A percentile compares a stretch with the other conserved stretches of the same genome.
Evolutionary conservation across 345 rosid species (phyloP).

Genomic region (Arabis hirsuta): DNA sequence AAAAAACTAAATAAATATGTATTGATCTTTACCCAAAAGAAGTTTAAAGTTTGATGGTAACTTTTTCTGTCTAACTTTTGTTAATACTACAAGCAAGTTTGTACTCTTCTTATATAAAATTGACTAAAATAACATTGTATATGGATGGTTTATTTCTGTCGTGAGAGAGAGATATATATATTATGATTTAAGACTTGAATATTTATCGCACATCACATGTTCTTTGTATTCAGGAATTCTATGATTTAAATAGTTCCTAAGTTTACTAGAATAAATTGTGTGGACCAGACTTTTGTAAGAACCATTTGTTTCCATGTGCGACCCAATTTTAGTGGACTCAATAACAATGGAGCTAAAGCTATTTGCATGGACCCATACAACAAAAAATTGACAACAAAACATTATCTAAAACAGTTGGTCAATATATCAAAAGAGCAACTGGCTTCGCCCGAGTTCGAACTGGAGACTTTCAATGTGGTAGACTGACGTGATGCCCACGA

Average conservation of each 20-base stretch:
- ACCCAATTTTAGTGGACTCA: conserved; percentile 39
- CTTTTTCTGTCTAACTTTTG: too few relatives aligned
- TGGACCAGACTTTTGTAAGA: conserved; percentile 18
- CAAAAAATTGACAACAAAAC: neutral
- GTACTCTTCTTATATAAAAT: neutral
- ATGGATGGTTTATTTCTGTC: neutral
- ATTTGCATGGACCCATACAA: conserved; percentile 18
- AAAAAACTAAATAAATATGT: neutral
- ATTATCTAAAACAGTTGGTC: conserved; percentile 31
- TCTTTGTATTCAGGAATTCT: conserved; percentile 8
- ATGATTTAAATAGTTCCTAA: conserved; percentile 16
- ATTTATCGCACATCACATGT: conserved; percentile 12
- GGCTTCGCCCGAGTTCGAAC: conserved; percentile 93
- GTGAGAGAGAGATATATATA: neutral
- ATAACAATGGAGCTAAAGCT: conserved; percentile 29
- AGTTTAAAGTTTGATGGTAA: too few relatives aligned
- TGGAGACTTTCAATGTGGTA: conserved; percentile 99
- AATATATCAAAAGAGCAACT: conserved; percentile 2
- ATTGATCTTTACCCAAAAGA: neutral
- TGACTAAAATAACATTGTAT: neutral
- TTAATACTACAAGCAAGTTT: neutral
- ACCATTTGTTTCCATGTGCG: conserved; percentile 45
- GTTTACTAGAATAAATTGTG: conserved; percentile 16
- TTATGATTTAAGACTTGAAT: conserved; percentile 6
- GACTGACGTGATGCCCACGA: conserved; percentile 99